Evolutionary conservation across 805 yeast species (phyloP), one percentile per base, ranked within the genome.

Genomic region (Candida sphagnicola): DNA sequence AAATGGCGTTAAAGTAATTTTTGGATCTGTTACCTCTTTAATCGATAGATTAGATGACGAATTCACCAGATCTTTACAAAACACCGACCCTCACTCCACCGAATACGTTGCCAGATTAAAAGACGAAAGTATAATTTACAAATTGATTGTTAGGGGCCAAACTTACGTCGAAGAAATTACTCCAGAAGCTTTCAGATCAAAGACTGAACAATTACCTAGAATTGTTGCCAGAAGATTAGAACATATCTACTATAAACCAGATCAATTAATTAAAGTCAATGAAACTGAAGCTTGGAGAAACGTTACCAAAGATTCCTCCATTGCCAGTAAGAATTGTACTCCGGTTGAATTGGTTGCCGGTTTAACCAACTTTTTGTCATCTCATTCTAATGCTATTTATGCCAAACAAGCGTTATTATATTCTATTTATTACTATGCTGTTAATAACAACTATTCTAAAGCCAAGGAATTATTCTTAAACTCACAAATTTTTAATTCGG

Each of bases 21-120:
- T 82, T 44, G 99, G 99, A 34, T 85, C 95, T 18, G 70, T 93
- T 34, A 78, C 85, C 34, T 82, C 96, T 6, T 77, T 85, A 43
- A 84, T 91, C 45, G 99, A 91, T 70, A 82, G 97, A 63, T 75
- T 93, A 46, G 96, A 89, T 58, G 98, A 91, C 56, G 99, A 93
- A 69, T 83, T 90, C 54, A 85, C 85, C 45, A 80, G 83, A 50
- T 87, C 95, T 34, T 75, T 93, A 53, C 89, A 90, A 59, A 78
- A 78, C 49, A 82, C 88, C 54, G 98, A 93, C 62, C 96, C 97
- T 32, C 97, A 93, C 61, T 85, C 97, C 17, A 82, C 87, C 41
- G 99, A 93, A 63, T 93, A 91, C 63, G 77, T 93, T 49, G 85
- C 83, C 49, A 80, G 98, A 61, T 76, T 93, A 57, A 83, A 82